A percentile compares a stretch with the other conserved stretches of the same genome.
phyloP scores from a whole-genome alignment of 345 rosid species.

The Raphanus raphanistrum region DNA sequence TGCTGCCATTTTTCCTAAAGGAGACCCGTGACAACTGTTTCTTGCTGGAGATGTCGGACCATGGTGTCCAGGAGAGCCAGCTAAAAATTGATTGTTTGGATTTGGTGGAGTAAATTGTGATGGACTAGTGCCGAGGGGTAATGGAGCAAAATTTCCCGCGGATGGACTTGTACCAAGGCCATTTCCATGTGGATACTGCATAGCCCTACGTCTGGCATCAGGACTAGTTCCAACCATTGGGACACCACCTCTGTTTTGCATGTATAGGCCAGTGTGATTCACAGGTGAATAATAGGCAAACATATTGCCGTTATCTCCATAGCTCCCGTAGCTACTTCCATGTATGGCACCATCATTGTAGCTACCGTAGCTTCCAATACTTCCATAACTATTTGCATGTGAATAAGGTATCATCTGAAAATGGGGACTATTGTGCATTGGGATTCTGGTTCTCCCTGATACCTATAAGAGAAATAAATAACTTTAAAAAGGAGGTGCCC shows the following conservation, averaged over 20 bases:
- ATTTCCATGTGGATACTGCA: slow-evolving; percentile 76
- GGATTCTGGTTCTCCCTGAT: slow-evolving; percentile 63
- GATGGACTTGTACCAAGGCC: slow-evolving; percentile 92
- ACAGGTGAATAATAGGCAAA: slow-evolving; percentile 92
- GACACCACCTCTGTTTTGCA: slow-evolving; percentile 70
- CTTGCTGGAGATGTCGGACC: slow-evolving; percentile 95
- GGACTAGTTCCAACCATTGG: slow-evolving; percentile 90
- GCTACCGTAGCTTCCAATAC: slow-evolving; percentile 93
- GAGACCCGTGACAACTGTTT: slow-evolving; percentile 87
- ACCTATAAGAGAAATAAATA: slow-evolving; percentile 48
- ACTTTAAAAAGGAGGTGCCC: slow-evolving; percentile 23
- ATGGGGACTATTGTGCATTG: slow-evolving; percentile 82
- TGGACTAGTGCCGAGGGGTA: slow-evolving; percentile 95
- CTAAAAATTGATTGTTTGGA: slow-evolving; percentile 60
- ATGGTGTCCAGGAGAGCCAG: slow-evolving; percentile 91
- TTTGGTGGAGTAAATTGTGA: slow-evolving; percentile 94
- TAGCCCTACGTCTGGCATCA: slow-evolving; percentile 76
- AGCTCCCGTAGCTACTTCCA: slow-evolving; percentile 62
- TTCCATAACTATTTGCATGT: slow-evolving; percentile 86
- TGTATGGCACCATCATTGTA: slow-evolving; percentile 78
- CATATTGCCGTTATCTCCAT: slow-evolving; percentile 67
- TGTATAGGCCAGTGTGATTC: slow-evolving; percentile 75
- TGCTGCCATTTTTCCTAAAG: slow-evolving; percentile 82
- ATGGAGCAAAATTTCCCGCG: slow-evolving; percentile 85
- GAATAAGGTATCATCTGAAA: slow-evolving; percentile 65